phyloP scores from a whole-genome alignment of 306 rosid species.

The Amphicarpaea edgeworthii region DNA sequence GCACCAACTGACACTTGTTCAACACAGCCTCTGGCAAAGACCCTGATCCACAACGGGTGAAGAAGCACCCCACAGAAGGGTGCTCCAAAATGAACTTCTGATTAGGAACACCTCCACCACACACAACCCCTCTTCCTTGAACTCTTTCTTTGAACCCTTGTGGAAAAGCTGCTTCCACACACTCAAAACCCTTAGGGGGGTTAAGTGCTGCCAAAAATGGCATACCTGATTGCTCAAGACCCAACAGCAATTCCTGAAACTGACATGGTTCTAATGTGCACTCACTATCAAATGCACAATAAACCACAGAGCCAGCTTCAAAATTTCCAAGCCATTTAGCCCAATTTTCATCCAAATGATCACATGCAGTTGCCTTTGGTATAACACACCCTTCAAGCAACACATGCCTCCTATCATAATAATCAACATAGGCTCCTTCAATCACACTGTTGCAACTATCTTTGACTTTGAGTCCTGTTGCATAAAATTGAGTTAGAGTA shows the following conservation, averaged over 20 bases:
- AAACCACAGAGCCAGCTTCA: background rate
- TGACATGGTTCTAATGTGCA: slow-evolving; percentile 10
- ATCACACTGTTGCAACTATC: background rate
- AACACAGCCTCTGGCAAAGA: background rate
- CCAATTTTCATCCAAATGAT: background rate
- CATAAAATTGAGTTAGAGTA: background rate
- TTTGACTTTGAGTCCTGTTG: background rate
- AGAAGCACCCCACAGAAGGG: slow-evolving; percentile 1
- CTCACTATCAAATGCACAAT: slow-evolving; percentile 21
- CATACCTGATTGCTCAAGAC: slow-evolving; percentile 10
- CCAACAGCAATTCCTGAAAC: slow-evolving; percentile 13
- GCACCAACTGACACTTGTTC: background rate
- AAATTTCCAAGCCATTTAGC: background rate
- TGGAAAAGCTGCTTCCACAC: slow-evolving; percentile 24
- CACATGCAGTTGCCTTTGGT: background rate
- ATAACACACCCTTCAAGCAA: background rate
- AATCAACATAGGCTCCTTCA: background rate
- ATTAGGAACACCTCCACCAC: background rate
- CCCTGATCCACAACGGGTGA: background rate
- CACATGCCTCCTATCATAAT: slow-evolving; percentile 5
- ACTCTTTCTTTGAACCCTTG: slow-evolving; percentile 8
- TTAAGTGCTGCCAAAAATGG: slow-evolving; percentile 12
- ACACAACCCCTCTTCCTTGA: slow-evolving; percentile 6
- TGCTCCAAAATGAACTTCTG: slow-evolving; percentile 10
- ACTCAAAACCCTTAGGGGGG: slow-evolving; percentile 20